phyloP scores from a whole-genome alignment of 169 alveolate species.

The Plasmodium reichenowi region DNA sequence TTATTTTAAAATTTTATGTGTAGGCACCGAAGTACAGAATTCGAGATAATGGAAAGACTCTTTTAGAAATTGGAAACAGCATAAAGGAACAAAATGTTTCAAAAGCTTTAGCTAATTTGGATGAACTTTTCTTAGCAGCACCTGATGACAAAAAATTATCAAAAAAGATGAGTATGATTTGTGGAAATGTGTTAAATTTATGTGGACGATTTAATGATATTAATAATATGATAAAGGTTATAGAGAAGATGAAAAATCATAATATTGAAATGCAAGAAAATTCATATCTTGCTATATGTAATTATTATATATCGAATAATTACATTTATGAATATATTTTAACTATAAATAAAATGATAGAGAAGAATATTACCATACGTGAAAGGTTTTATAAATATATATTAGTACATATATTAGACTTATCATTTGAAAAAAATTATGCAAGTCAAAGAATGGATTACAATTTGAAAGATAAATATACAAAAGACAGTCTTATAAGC shows the following conservation, averaged over 20 bases:
- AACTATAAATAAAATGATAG: slow-evolving; percentile 75
- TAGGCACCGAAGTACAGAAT: slow-evolving; percentile 13
- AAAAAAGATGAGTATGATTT: slow-evolving; percentile 48
- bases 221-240: slow-evolving; percentile 33
- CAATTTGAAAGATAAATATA: not conserved
- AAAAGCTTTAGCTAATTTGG: slow-evolving; percentile 20
- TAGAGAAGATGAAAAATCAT: slow-evolving; percentile 51
- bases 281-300: slow-evolving; percentile 64
- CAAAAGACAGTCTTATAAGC: not conserved
- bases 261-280: slow-evolving; percentile 68
- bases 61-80: slow-evolving; percentile 70
- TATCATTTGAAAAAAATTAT: slow-evolving; percentile 11
- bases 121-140: slow-evolving; percentile 1
- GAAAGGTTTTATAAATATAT: slow-evolving; percentile 62
- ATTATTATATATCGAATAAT: slow-evolving; percentile 68
- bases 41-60: slow-evolving; percentile 24
- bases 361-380: slow-evolving; percentile 43
- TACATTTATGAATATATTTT: slow-evolving; percentile 62
- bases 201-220: slow-evolving; percentile 62
- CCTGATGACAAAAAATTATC: slow-evolving; percentile 27
- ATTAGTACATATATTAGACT: slow-evolving; percentile 26
- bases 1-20: not conserved
- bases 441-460: not conserved
- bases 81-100: slow-evolving; percentile 36
- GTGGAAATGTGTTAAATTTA: slow-evolving; percentile 68